These are phyloP conservation scores for Aspergillus terreus DNA, from an alignment of 2,329 filamentous ascomycete genomes.

Conservation along the genomic window DNA sequence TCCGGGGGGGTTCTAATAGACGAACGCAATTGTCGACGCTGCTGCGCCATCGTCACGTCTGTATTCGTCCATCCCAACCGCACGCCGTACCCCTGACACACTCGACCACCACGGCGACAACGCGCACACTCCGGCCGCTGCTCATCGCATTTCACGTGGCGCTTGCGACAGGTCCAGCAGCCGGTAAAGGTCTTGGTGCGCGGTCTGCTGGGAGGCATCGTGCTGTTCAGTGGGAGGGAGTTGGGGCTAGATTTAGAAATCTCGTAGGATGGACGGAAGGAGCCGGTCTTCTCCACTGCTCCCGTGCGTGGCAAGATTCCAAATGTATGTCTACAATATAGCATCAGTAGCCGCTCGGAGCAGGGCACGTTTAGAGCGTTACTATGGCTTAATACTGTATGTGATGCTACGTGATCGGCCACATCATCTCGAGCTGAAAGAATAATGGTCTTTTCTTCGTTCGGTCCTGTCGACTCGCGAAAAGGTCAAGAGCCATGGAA, in stretches of 20 bases:
- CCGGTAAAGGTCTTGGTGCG: slow-evolving; percentile 11
- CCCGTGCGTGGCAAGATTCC: no score
- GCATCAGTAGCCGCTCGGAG: no score
- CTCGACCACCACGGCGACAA: slow-evolving; percentile 18
- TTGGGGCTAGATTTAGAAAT: not conserved
- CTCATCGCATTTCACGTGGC: slow-evolving; percentile 15
- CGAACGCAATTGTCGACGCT: not conserved
- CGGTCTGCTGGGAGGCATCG: not conserved
- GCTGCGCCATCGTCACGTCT: not conserved
- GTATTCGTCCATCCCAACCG: slow-evolving; percentile 17
- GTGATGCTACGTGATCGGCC: no score
- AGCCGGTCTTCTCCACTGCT: no score
- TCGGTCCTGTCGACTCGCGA: no score
- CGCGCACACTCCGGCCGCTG: slow-evolving; percentile 17
- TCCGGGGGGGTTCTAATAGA: not conserved
- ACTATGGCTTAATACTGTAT: no score
- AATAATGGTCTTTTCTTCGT: no score
- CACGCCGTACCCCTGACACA: slow-evolving; percentile 20
- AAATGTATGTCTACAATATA: no score
- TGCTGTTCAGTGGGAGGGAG: not conserved
- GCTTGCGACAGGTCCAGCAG: slow-evolving; percentile 13
- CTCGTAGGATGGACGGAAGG: no score
- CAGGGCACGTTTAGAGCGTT: no score
- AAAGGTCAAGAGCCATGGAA: no score
- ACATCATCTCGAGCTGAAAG: no score